Evolutionary conservation across 805 yeast genomes (phyloP).

Genomic region (Candida argentea): DNA sequence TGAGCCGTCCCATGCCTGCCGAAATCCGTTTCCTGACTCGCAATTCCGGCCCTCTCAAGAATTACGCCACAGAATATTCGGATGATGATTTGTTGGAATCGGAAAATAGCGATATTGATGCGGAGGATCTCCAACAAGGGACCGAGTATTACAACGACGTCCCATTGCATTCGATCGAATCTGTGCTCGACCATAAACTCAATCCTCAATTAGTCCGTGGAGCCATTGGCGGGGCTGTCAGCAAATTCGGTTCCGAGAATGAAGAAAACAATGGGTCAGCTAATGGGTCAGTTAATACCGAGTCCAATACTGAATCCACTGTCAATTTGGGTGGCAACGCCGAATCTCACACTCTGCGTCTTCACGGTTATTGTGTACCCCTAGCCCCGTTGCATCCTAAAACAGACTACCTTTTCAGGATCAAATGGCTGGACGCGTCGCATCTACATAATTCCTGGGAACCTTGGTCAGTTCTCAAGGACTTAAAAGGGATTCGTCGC

Average conservation of each 20-base stretch:
- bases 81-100: constrained; percentile 44
- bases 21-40: constrained; percentile 76
- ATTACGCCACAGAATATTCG: constrained; percentile 65
- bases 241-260: too few relatives aligned
- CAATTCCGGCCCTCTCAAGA: constrained; percentile 53
- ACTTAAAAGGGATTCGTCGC: constrained; percentile 66
- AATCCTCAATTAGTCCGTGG: too few relatives aligned
- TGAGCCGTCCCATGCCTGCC: constrained; percentile 10
- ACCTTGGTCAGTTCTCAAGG: constrained; percentile 41
- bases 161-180: constrained; percentile 25
- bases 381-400: too few relatives aligned
- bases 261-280: too few relatives aligned
- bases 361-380: neutral
- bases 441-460: constrained; percentile 97
- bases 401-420: constrained; percentile 43
- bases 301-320: constrained; percentile 34
- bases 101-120: constrained; percentile 13
- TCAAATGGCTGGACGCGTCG: constrained; percentile 83
- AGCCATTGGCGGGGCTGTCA: too few relatives aligned
- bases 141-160: constrained; percentile 23
- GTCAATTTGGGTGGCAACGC: too few relatives aligned
- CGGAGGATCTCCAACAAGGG: constrained; percentile 14
- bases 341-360: too few relatives aligned
- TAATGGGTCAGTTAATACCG: too few relatives aligned
- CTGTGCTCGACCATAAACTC: constrained; percentile 30